phyloP scores from a whole-genome alignment of 208 protist genomes.

The Wallacemonas sp. region DNA sequence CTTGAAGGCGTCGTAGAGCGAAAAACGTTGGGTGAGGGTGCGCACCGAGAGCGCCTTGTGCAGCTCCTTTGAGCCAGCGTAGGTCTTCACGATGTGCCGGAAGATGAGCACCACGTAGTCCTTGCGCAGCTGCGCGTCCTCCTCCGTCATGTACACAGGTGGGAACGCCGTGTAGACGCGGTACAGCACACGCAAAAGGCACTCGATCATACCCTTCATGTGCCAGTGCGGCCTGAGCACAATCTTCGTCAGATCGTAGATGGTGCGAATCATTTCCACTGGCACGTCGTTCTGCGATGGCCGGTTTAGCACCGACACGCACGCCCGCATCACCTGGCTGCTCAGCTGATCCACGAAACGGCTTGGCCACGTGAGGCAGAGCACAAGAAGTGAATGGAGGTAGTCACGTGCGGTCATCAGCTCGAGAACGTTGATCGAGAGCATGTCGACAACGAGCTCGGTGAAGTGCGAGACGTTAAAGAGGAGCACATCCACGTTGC shows the following conservation, averaged over 20 bases:
- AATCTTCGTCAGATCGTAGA: slow-evolving; percentile 51
- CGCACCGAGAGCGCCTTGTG: slow-evolving; percentile 62
- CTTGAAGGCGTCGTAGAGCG: slow-evolving; percentile 71
- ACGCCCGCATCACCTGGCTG: slow-evolving; percentile 65
- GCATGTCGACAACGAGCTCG: slow-evolving; percentile 73
- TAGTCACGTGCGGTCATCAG: slow-evolving; percentile 51
- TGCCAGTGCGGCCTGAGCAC: slow-evolving; percentile 56
- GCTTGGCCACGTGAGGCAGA: slow-evolving; percentile 50
- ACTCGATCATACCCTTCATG: slow-evolving; percentile 74
- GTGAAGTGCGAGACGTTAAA: slow-evolving; percentile 82
- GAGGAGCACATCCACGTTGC: slow-evolving; percentile 52
- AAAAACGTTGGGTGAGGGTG: slow-evolving; percentile 72
- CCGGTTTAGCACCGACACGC: slow-evolving; percentile 72
- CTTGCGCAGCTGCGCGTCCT: slow-evolving; percentile 40
- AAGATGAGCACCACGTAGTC: slow-evolving; percentile 54
- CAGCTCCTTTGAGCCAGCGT: slow-evolving; percentile 63
- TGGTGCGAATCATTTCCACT: slow-evolving; percentile 42
- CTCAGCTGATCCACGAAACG: slow-evolving; percentile 63
- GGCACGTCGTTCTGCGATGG: slow-evolving; percentile 54
- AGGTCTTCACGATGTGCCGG: slow-evolving; percentile 56
- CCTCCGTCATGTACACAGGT: slow-evolving; percentile 56
- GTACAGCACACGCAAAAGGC: slow-evolving; percentile 62
- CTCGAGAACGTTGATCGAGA: slow-evolving; percentile 83
- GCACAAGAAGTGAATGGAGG: slow-evolving; percentile 53
- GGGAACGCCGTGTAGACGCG: slow-evolving; percentile 61